These are phyloP conservation scores for Diaporthe ilicicola DNA, from an alignment of 2,329 filamentous ascomycete genomes.

Conservation along the genomic window DNA sequence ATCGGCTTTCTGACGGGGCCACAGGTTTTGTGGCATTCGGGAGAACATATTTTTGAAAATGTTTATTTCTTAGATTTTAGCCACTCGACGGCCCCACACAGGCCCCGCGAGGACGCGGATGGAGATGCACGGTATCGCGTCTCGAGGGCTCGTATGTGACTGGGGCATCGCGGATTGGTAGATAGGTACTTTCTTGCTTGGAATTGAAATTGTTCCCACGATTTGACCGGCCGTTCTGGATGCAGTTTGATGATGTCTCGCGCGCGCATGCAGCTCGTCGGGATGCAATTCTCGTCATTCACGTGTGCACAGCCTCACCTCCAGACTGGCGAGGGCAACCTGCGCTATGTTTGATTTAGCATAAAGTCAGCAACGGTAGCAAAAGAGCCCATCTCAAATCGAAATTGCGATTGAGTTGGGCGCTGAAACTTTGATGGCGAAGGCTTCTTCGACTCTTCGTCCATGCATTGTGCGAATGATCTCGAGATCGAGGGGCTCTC, in stretches of 20 bases:
- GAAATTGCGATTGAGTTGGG: constrained; percentile 5
- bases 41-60: constrained; percentile 10
- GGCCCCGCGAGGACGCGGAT: not conserved
- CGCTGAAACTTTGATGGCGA: constrained; percentile 26
- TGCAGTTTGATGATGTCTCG: not conserved
- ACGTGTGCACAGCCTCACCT: not conserved
- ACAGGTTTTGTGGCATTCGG: constrained; percentile 26
- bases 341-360: constrained; percentile 27
- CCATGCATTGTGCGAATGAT: not conserved
- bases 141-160: constrained; percentile 26
- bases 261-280: not conserved
- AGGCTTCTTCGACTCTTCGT: not conserved
- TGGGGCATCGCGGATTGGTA: constrained; percentile 24
- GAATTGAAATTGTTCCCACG: constrained; percentile 21
- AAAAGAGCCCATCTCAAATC: not conserved
- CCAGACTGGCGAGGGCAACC: not conserved
- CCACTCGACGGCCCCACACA: constrained; percentile 12
- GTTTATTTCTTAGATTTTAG: constrained; percentile 21
- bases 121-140: constrained; percentile 10
- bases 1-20: constrained; percentile 20
- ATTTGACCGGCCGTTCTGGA: not conserved
- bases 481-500: constrained; percentile 13
- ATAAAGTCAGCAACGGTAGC: constrained; percentile 8
- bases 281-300: not conserved
- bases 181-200: constrained; percentile 26